Conservation (phyloP, 352 stramenopile species). For the Pythium pyrilobum region DNA sequence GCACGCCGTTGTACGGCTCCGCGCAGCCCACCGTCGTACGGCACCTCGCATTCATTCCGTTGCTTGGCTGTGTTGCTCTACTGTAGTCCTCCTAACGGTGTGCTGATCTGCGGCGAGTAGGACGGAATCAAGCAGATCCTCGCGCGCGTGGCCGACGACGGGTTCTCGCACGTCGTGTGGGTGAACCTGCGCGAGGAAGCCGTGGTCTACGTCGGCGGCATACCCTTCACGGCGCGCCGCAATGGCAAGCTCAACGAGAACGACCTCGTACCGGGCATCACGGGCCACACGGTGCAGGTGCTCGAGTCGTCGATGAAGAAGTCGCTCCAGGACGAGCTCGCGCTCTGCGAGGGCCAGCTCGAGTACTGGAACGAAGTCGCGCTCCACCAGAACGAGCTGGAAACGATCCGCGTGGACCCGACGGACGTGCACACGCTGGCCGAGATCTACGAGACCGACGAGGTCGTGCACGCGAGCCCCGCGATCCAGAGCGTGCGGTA, state of each 20-base stretch:
- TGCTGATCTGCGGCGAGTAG: slow-evolving; percentile 4
- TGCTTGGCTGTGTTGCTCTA: background rate
- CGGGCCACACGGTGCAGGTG: slow-evolving; percentile 74
- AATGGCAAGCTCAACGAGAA: slow-evolving; percentile 82
- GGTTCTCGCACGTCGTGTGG: slow-evolving; percentile 79
- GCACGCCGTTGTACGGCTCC: slow-evolving; percentile 62
- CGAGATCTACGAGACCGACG: slow-evolving; percentile 52
- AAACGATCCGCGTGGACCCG: slow-evolving; percentile 31
- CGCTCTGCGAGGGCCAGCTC: slow-evolving; percentile 35
- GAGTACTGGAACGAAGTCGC: slow-evolving; percentile 80
- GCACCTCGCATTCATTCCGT: background rate
- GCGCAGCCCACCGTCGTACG: slow-evolving; percentile 70
- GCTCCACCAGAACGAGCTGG: slow-evolving; percentile 61
- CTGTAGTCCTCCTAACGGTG: background rate
- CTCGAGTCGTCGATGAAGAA: slow-evolving; percentile 78
- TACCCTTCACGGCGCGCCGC: slow-evolving; percentile 60
- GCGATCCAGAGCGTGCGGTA: slow-evolving; percentile 54
- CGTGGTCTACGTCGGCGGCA: slow-evolving; percentile 77
- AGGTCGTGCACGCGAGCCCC: slow-evolving; percentile 25
- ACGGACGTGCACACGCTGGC: slow-evolving; percentile 52
- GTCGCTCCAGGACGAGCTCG: slow-evolving; percentile 68
- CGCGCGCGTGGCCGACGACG: slow-evolving; percentile 51
- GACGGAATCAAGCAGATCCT: slow-evolving; percentile 75
- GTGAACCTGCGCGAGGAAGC: slow-evolving; percentile 82
- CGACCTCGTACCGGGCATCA: slow-evolving; percentile 76